Evolutionary conservation across 352 stramenopile genomes (phyloP), one percentile per base, ranked within the genome.

Genomic region (Phytophthora megakarya): DNA sequence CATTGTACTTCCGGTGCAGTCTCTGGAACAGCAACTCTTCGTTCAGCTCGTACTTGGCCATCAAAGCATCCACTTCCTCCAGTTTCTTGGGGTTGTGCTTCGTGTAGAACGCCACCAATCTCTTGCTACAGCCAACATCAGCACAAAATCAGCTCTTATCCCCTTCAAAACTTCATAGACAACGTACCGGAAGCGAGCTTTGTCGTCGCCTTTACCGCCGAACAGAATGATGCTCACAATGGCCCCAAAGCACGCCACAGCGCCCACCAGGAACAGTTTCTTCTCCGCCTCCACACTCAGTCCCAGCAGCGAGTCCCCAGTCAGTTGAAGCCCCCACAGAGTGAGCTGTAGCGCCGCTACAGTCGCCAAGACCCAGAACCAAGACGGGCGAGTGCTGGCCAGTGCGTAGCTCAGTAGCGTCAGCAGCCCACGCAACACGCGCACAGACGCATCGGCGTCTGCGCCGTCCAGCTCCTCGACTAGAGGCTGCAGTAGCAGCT

Each of bases 1-100:
- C 76, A 32, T 88, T 88, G 69, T 95, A 95, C 62, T 95, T 95
- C 52, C 81, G 75, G 46, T 93, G 81, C 48, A 95, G 57, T 8
- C 84, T 73, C 53, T 73, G 72, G 46, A 93, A 95, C 37, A 95
- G 59, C 32, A 93, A 65, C 48, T 95, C 80, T 61, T 95, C 84
- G 48, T 93, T 91, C 25, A 80, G 61, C 39, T 86, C 67, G 58
- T 93, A 95, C 57, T 92, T 92, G 30, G 74, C 67, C 8, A 95
- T 44, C 16, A 93, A 66, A n/a, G 76, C 66, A 19, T 88, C 78
- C 26, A 95, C 74, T 22, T 88, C 65, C 1, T 42, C 32, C 30
- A 95, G 62, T 59, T 95, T 95, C 22, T 64, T 46, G 8, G 84
- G 80, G 51, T 95, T 93, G 70, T 93, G 75, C 63, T 88, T 86